Percentiles rank a stretch among this genome's conserved stretches.
Evolutionary conservation across 2,329 filamentous ascomycete genomes (phyloP).

Genomic region (Fusarium floridanum): DNA sequence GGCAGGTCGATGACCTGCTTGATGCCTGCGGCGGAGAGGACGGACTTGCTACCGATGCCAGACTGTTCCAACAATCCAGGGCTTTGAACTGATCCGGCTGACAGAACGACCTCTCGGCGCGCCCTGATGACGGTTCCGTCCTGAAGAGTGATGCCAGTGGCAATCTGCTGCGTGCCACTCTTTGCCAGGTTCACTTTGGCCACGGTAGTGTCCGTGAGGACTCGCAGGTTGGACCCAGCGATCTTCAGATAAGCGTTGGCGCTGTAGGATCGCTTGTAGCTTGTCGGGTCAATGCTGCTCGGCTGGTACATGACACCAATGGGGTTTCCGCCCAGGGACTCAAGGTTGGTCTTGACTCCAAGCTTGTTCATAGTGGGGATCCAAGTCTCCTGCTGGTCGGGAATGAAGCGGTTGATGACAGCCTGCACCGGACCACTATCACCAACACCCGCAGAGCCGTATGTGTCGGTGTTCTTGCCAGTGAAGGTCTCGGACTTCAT

Average conservation of each 20-base stretch:
- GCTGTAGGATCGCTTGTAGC: constrained; percentile 63
- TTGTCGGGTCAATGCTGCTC: constrained; percentile 58
- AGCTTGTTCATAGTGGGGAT: constrained; percentile 59
- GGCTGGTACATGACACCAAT: constrained; percentile 63
- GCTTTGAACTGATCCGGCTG: constrained; percentile 26
- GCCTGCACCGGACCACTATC: constrained; percentile 36
- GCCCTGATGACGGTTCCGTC: constrained; percentile 15
- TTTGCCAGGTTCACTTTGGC: constrained; percentile 29
- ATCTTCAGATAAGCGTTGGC: constrained; percentile 59
- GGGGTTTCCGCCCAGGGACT: constrained; percentile 60
- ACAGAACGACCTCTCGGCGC: constrained; percentile 23
- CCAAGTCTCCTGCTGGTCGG: constrained; percentile 58
- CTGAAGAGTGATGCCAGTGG: constrained; percentile 34
- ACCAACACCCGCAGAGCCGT: constrained; percentile 25
- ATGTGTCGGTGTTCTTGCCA: constrained; percentile 30
- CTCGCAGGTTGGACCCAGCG: constrained; percentile 55
- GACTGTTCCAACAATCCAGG: constrained; percentile 25
- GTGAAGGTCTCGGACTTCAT: constrained; percentile 41
- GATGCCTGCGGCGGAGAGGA: constrained; percentile 15
- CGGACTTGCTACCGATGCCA: constrained; percentile 17
- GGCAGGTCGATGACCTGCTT: constrained; percentile 18
- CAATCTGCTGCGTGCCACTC: constrained; percentile 37
- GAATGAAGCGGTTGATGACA: constrained; percentile 56
- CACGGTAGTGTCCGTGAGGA: constrained; percentile 39
- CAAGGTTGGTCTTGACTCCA: constrained; percentile 52